Evolutionary conservation across 2,329 filamentous ascomycete species (phyloP).

Genomic region (Exophiala xenobiotica): DNA sequence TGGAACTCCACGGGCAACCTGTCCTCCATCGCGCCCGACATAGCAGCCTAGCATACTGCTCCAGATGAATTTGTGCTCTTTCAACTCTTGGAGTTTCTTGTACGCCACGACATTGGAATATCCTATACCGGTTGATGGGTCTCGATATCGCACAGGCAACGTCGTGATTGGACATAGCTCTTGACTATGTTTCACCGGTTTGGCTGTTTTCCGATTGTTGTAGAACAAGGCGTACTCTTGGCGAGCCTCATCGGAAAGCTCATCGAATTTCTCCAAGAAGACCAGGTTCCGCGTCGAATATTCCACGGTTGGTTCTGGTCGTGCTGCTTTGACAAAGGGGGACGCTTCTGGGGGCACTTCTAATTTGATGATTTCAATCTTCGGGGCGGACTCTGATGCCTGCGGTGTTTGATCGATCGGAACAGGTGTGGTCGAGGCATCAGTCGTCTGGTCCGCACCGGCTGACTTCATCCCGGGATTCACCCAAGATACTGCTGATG

Average conservation of each 20-base stretch:
- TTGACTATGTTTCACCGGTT: slow-evolving; percentile 48
- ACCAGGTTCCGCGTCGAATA: slow-evolving; percentile 58
- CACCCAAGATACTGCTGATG: neutral
- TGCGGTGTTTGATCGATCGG: neutral
- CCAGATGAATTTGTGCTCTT: slow-evolving; percentile 79
- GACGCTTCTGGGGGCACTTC: neutral
- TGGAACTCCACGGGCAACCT: slow-evolving; percentile 70
- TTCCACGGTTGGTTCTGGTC: slow-evolving; percentile 40
- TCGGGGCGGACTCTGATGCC: neutral
- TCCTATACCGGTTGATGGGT: slow-evolving; percentile 78
- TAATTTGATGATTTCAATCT: slow-evolving; percentile 4
- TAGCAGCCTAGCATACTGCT: slow-evolving; percentile 79
- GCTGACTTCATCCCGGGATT: neutral
- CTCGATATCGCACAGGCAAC: slow-evolving; percentile 75
- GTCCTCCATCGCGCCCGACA: slow-evolving; percentile 61
- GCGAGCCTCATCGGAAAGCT: slow-evolving; percentile 54
- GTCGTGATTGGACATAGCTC: slow-evolving; percentile 79
- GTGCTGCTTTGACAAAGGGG: neutral
- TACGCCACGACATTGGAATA: slow-evolving; percentile 81
- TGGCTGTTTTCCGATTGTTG: slow-evolving; percentile 49
- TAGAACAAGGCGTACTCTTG: slow-evolving; percentile 57
- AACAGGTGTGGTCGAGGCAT: too few species aligned
- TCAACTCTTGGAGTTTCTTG: slow-evolving; percentile 63
- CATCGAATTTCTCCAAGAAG: slow-evolving; percentile 59
- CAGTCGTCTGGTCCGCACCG: neutral